Evolutionary conservation across 2,329 filamentous ascomycete species (phyloP).

Genomic region (Phialophora verrucosa): DNA sequence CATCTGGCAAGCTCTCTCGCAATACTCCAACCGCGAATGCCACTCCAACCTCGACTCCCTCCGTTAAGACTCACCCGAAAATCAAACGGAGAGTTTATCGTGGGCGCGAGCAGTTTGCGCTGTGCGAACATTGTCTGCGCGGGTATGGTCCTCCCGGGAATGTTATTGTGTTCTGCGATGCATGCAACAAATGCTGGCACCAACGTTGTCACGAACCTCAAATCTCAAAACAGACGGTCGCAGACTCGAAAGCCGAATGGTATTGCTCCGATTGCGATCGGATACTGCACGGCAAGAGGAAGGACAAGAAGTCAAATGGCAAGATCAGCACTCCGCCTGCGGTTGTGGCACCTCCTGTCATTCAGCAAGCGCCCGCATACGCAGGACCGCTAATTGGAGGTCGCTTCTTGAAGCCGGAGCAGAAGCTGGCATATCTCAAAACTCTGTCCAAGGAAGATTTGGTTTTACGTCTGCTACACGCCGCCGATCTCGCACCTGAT

Average conservation of each 20-base stretch:
- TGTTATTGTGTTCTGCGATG: slow-evolving; percentile 84
- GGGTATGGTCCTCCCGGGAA: slow-evolving; percentile 75
- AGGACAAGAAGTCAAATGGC: slow-evolving; percentile 30
- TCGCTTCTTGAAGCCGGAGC: slow-evolving; percentile 26
- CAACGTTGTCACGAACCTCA: slow-evolving; percentile 79
- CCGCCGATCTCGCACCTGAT: slow-evolving; percentile 37
- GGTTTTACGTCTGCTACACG: slow-evolving; percentile 37
- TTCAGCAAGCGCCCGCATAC: slow-evolving; percentile 25
- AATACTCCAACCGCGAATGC: slow-evolving; percentile 23
- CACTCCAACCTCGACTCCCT: slow-evolving; percentile 31
- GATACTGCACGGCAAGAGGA: slow-evolving; percentile 39
- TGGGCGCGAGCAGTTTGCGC: slow-evolving; percentile 49
- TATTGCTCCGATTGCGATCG: slow-evolving; percentile 67
- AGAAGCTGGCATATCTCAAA: slow-evolving; percentile 36
- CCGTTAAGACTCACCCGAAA: slow-evolving; percentile 49
- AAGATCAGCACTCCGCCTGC: slow-evolving; percentile 8
- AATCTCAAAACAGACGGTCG: slow-evolving; percentile 72
- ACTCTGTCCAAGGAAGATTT: slow-evolving; percentile 37
- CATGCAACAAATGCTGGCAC: slow-evolving; percentile 79
- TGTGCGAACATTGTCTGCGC: slow-evolving; percentile 75
- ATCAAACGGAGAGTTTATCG: slow-evolving; percentile 64
- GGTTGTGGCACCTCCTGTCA: slow-evolving; percentile 8
- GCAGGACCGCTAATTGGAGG: slow-evolving; percentile 34
- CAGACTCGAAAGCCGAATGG: slow-evolving; percentile 72
- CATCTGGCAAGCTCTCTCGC: slow-evolving; percentile 24